These are phyloP conservation scores for Miamiensis avidus DNA, from an alignment of 169 alveolate species.

Conservation along the genomic window DNA sequence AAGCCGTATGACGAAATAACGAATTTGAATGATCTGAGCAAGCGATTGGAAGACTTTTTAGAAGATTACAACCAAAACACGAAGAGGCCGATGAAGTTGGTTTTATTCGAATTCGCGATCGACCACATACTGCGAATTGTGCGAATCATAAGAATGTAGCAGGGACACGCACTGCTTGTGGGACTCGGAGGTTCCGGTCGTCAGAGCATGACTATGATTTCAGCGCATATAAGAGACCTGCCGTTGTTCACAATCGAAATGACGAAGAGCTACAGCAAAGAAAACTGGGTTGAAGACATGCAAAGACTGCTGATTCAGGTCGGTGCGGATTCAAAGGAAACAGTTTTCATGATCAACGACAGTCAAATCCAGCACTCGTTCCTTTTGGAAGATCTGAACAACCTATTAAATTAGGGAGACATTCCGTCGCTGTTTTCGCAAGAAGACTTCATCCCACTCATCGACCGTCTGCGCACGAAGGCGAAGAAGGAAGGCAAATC, in stretches of 20 bases:
- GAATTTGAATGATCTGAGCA: slow-evolving; percentile 30
- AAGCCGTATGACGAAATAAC: slow-evolving; percentile 64
- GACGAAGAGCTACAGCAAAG: slow-evolving; percentile 67
- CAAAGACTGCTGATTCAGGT: slow-evolving; percentile 60
- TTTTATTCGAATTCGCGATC: slow-evolving; percentile 72
- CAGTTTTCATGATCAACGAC: slow-evolving; percentile 67
- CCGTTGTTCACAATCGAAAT: slow-evolving; percentile 71
- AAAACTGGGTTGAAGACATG: slow-evolving; percentile 71
- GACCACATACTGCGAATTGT: slow-evolving; percentile 64
- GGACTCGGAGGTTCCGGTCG: slow-evolving; percentile 87
- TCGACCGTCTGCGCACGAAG: slow-evolving; percentile 46
- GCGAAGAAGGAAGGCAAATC: slow-evolving; percentile 64
- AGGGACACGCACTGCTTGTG: slow-evolving; percentile 72
- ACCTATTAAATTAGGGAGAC: slow-evolving; percentile 83
- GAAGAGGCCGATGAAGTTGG: slow-evolving; percentile 73
- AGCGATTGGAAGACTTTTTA: slow-evolving; percentile 54
- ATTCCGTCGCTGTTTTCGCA: slow-evolving; percentile 69
- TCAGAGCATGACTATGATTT: slow-evolving; percentile 63
- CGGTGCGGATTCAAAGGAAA: slow-evolving; percentile 73
- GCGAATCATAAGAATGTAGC: slow-evolving; percentile 69
- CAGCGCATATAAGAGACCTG: slow-evolving; percentile 70
- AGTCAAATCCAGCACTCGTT: slow-evolving; percentile 69
- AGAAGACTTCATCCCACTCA: slow-evolving; percentile 62
- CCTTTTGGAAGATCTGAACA: slow-evolving; percentile 74
- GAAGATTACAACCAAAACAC: slow-evolving; percentile 72